Evolutionary conservation across 176 grass and related monocot species (phyloP), one percentile per base, ranked within the genome.

Genomic region (Chrysopogon serrulatus): DNA sequence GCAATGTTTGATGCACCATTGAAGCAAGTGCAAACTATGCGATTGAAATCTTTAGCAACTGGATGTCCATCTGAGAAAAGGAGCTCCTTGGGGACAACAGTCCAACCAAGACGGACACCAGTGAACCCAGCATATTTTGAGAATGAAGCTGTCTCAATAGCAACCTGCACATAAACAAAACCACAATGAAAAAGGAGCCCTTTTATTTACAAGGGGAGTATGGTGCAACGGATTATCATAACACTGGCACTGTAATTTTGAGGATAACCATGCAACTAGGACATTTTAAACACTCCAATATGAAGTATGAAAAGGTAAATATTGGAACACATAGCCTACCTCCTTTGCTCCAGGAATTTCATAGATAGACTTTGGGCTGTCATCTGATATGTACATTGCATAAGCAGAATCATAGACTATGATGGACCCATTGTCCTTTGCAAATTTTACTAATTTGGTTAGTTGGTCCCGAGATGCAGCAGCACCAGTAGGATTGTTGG

Each of bases 41-140:
- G 92, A 35, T 90, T 98, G 73, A 98, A 98, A 87, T 96, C 93
- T 85, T 92, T 94, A 31, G 96, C 93, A 1, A 99, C 91, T 82
- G 83, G 93, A 78, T 94, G 94, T 18, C 93, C 96, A 89, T 99
- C 93, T 43, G 96, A 85, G 83, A 99, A 99, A 72, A 92, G 93
- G 28, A 99, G 89, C 65, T 96, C 93, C 73, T 96, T 94, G 23
- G 93, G 96, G 47, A 96, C 69, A 16, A 99, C 96, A 23, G 96
- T 99, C 96, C 96, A 99, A 67, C 96, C 96, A 56, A 96, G 87
- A 28, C 91, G 89, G 32, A 96, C 96, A 78, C 93, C 96, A 33
- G 96, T 99, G 74, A 99, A 96, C 32, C 96, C 96, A 49, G 96
- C 93, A 87, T 99, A 98, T 68, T 98, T 98, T 24, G 96, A 99